Conservation (phyloP, 2,329 filamentous ascomycete species). For the Penicillium sp. region DNA sequence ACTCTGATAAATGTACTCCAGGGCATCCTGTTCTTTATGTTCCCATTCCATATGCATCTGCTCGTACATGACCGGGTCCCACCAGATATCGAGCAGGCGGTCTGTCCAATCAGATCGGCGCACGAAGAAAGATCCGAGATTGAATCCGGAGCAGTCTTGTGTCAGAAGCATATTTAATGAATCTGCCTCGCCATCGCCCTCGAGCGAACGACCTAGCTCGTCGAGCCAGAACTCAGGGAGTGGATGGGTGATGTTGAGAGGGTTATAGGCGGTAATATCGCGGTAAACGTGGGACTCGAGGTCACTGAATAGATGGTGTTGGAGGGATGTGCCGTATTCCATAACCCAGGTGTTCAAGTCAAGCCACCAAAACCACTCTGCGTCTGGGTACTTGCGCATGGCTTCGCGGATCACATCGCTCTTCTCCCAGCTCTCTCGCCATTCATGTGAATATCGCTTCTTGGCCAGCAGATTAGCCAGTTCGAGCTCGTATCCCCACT, state of each 20-base stretch:
- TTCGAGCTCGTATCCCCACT: slow-evolving; percentile 94
- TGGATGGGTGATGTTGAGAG: slow-evolving; percentile 88
- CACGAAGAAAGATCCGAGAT: slow-evolving; percentile 92
- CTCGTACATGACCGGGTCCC: slow-evolving; percentile 96
- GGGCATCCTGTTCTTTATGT: slow-evolving; percentile 95
- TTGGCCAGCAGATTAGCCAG: slow-evolving; percentile 98
- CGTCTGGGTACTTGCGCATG: slow-evolving; percentile 89
- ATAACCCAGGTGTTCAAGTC: slow-evolving; percentile 98
- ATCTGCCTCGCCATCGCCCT: slow-evolving; percentile 72
- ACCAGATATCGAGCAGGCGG: slow-evolving; percentile 91
- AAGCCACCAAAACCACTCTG: slow-evolving; percentile 99
- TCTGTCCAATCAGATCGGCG: slow-evolving; percentile 85
- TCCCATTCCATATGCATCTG: slow-evolving; percentile 99
- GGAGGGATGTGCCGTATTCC: slow-evolving; percentile 88
- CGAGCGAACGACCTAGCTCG: slow-evolving; percentile 65
- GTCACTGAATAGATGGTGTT: slow-evolving; percentile 83
- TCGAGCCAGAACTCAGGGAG: slow-evolving; percentile 74
- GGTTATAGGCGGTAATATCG: slow-evolving; percentile 95
- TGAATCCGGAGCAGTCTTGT: slow-evolving; percentile 95
- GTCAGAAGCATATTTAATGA: slow-evolving; percentile 87
- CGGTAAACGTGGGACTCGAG: slow-evolving; percentile 76
- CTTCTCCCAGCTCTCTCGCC: slow-evolving; percentile 99
- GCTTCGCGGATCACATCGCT: slow-evolving; percentile 87
- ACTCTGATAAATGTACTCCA: slow-evolving; percentile 86
- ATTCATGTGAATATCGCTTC: slow-evolving; percentile 97